Conservation (phyloP, 2,329 filamentous ascomycete genomes). For the Penicillium corylophilum region DNA sequence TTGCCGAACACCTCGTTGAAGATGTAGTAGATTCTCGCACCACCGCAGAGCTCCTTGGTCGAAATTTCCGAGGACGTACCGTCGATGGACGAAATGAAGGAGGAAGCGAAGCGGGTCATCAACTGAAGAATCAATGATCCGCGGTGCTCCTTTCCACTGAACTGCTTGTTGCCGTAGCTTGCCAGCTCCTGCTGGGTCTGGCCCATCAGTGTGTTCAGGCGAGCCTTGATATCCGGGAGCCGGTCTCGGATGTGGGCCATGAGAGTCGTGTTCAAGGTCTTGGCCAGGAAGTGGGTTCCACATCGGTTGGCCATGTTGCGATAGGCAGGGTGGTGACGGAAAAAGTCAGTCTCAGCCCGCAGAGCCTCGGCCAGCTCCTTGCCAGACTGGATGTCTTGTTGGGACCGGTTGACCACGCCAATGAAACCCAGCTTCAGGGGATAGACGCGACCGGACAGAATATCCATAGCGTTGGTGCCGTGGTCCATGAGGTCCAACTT, state of each 20-base stretch:
- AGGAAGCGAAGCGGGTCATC: slow-evolving; percentile 97
- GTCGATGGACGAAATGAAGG: slow-evolving; percentile 97
- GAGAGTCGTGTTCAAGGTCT: slow-evolving; percentile 89
- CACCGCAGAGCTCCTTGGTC: slow-evolving; percentile 94
- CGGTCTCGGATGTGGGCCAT: slow-evolving; percentile 96
- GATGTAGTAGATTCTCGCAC: slow-evolving; percentile 95
- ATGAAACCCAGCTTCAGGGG: slow-evolving; percentile 97
- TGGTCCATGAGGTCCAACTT: slow-evolving; percentile 99
- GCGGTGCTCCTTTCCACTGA: slow-evolving; percentile 93
- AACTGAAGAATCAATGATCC: slow-evolving; percentile 92
- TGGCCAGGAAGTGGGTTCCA: slow-evolving; percentile 90
- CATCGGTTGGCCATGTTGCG: slow-evolving; percentile 92
- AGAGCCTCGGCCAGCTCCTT: slow-evolving; percentile 93
- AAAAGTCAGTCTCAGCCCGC: slow-evolving; percentile 88
- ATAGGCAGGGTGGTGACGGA: slow-evolving; percentile 95
- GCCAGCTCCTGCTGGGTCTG: slow-evolving; percentile 98
- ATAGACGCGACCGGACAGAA: slow-evolving; percentile 94
- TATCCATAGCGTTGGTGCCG: slow-evolving; percentile 95
- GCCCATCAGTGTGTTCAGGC: slow-evolving; percentile 98
- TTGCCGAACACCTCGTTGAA: slow-evolving; percentile 99
- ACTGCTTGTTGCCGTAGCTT: slow-evolving; percentile 96
- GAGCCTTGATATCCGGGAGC: slow-evolving; percentile 94
- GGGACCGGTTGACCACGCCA: slow-evolving; percentile 94
- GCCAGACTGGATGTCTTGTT: slow-evolving; percentile 95
- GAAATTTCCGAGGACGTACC: slow-evolving; percentile 98